These are phyloP conservation scores for Stephanodiscus triporus DNA, from an alignment of 108 stramenopile species.

Conservation along the genomic window DNA sequence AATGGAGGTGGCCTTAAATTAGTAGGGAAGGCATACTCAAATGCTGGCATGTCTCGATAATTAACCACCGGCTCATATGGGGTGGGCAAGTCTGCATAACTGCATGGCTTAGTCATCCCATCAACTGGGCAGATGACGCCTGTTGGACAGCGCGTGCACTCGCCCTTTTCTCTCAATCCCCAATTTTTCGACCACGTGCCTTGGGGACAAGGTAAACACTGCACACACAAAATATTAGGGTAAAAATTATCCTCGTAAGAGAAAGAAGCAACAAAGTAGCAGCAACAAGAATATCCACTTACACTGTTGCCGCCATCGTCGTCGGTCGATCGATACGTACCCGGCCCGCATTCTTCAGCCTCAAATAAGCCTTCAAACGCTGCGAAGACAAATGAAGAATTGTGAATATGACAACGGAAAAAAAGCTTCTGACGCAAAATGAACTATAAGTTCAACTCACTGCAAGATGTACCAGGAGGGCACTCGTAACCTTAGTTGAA, in stretches of 20 bases:
- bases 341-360: constrained; percentile 49
- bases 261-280: not conserved
- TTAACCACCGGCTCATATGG: constrained; percentile 81
- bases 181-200: constrained; percentile 92
- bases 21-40: constrained; percentile 60
- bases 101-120: constrained; percentile 79
- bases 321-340: constrained; percentile 37
- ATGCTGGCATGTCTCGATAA: constrained; percentile 60
- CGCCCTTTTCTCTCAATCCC: constrained; percentile 78
- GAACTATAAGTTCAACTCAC: not conserved
- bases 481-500: constrained; percentile 29
- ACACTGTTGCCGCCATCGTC: constrained; percentile 22
- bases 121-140: constrained; percentile 81
- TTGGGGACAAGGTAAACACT: constrained; percentile 87
- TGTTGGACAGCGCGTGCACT: constrained; percentile 78
- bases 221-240: not conserved
- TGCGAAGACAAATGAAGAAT: not conserved
- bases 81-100: constrained; percentile 67
- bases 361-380: constrained; percentile 34
- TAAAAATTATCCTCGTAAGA: not conserved
- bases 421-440: not conserved
- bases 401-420: not conserved
- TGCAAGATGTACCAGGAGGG: constrained; percentile 45
- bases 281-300: not conserved
- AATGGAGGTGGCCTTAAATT: constrained; percentile 60